Base-by-base conservation (phyloP, 352 stramenopile genomes). In the Phytophthora melonis region DNA sequence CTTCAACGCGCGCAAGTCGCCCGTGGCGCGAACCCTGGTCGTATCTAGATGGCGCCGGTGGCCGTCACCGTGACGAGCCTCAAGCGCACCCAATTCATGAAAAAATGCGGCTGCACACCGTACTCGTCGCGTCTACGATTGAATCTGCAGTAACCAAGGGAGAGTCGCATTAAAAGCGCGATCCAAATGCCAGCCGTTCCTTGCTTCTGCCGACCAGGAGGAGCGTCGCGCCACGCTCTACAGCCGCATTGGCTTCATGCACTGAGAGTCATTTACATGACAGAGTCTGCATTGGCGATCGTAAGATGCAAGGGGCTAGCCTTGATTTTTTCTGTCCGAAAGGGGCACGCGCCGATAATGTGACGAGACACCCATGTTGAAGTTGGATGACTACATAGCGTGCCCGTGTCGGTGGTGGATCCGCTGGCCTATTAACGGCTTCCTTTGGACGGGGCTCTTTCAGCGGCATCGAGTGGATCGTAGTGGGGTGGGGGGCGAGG, bases 1-100 rank as follows among this genome's bases (percentile, higher is more conserved):
- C 58, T 71, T 71, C 64, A 71, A 71, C 27, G 9, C 54, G 21
- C 25, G 39, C 57, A 25, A 56, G 43, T 58, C 59, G 45, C 58
- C 55, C 14, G 32, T 49, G 55, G 30, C 41, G 13, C 23, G 58
- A 34, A 43, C 54, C 43, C 43, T n/a, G n/a, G n/a, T 54, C 18
- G 16, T 14, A 56, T 56, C 39, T 34, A 23, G 21, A 32, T 53
- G 45, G 43, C 32, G 55, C 54, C 65, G 64, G 30, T 19, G 53
- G 27, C 27, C 27, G 27, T 30, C 27, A 56, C 27, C 39, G 27
- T 70, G 63, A 21, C 30, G 55, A 58, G 55, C 55, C 13, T 58
- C 63, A 30, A 39, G 21, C 25, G 65, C 65, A 72, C 55, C 65
- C 65, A 72, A 21, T 59, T 58, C 43, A 3, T 13, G 41, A 70